Base-by-base conservation (phyloP, 1,139 yeast genomes). In the Diutina rugosa region DNA sequence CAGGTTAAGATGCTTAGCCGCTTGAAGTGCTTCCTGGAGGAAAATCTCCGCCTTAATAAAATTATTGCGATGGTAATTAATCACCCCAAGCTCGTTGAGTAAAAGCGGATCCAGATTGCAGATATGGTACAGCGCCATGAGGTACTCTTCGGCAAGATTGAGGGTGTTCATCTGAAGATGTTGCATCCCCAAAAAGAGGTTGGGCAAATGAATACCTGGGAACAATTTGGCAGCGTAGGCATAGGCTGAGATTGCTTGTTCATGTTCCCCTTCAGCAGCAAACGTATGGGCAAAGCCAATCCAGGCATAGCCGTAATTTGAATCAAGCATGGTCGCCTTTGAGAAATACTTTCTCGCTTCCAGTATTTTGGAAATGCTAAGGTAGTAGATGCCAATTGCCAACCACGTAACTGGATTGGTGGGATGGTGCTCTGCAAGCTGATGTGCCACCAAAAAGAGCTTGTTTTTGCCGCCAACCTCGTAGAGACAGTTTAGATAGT, bases 181-280 rank as follows among this genome's bases (percentile, higher is more conserved):
- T 70, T 95, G 98, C 97, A 93, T 95, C 2, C 99, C 99, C 55
- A 95, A 76, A 64, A 89, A 93, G 58, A 95, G 72, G 63, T 88
- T 84, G 2, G 99, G 99, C 55, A 91, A 71, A 69, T 93, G 98
- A 6, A 95, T 86, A 2, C 99, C 99, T 0, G 96, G 97, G 65
- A 93, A 95, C 55, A 91, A 76, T 59, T 97, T 74, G 0, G 97
- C 91, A 0, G 98, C 98, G 45, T 96, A 91, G 1, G 98, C 93
- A 70, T 91, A 95, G 0, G 99, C 99, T 59, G 97, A 86, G 26
- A 93, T 87, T 1, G 99, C 99, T 69, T 95, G 99, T 67, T 95
- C 99, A 65, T 95, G 98, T 69, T 95, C 99, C 9, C 97, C 96
- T 68, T 95, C 99, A 1, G 89, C 87, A 0, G 97, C 97, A 78